A percentile compares a stretch with the other conserved stretches of the same genome.
Conservation (phyloP, 2,329 filamentous ascomycete species). For the Metarhizium sp. region DNA sequence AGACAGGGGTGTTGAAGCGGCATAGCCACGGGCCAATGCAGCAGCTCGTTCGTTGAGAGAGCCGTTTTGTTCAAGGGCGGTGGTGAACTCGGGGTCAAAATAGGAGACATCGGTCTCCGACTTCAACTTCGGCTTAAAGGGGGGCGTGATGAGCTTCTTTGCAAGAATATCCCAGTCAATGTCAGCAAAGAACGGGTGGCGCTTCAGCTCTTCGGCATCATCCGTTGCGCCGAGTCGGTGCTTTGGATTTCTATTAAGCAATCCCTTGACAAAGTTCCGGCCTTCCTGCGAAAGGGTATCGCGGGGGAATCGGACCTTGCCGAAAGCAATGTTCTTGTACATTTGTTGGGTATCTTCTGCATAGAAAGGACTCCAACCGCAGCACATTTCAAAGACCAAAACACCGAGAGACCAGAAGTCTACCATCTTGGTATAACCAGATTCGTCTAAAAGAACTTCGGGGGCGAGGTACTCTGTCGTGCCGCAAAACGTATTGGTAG, state of each 20-base stretch:
- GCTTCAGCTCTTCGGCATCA: conserved; percentile 90
- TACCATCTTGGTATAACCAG: conserved; percentile 99
- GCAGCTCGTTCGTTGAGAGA: conserved; percentile 89
- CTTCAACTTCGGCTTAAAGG: conserved; percentile 96
- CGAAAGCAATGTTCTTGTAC: conserved; percentile 99
- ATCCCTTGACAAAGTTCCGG: conserved; percentile 93
- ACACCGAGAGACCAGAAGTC: conserved; percentile 99
- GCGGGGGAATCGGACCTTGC: conserved; percentile 91
- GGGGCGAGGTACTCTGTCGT: conserved; percentile 97
- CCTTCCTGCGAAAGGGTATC: conserved; percentile 93
- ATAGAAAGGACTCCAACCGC: conserved; percentile 98
- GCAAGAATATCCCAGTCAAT: conserved; percentile 84
- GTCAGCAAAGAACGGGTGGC: conserved; percentile 88
- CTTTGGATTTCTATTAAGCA: conserved; percentile 93
- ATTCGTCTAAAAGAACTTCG: conserved; percentile 89
- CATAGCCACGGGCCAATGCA: conserved; percentile 74
- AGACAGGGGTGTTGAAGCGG: conserved; percentile 83
- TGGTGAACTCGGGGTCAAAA: conserved; percentile 97
- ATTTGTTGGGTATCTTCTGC: conserved; percentile 99
- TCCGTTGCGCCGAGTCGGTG: conserved; percentile 84
- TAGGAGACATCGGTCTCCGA: conserved; percentile 95
- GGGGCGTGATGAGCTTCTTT: conserved; percentile 88
- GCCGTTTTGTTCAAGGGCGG: conserved; percentile 75
- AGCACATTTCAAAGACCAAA: conserved; percentile 98
- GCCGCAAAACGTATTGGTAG: conserved; percentile 97